Evolutionary conservation across 164 flowering plant genomes (phyloP), one percentile per base, ranked within the genome.

Genomic region (Vitis cinerea): DNA sequence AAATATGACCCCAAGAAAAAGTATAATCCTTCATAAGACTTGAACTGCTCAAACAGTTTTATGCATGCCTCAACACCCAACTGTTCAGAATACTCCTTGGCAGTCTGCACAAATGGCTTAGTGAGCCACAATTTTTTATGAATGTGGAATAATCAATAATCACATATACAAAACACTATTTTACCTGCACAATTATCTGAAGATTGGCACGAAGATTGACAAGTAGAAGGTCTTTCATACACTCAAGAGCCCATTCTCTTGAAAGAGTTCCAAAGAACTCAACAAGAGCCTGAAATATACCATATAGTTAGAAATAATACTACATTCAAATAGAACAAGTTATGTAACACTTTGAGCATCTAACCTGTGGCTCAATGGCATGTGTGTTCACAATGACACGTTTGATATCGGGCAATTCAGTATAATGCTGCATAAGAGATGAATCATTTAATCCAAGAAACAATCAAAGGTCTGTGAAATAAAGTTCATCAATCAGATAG

Each of bases 181-280:
- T 37, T 77, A 93, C 99, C 98, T 96, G 99, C 66, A 96, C 99
- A 83, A 96, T 96, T 72, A 96, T 96, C 85, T 96, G 99, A 80
- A 96, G 99, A 69, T 96, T 96, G 69, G 93, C 99, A 70, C 98
- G 87, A 58, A 96, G 77, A 81, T 96, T 96, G 67, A 96, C 97
- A 61, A 96, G 72, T 61, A 96, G 68, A 72, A 96, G 99, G 70
- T 96, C 99, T 76, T 96, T 96, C 99, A 96, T 96, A 84, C 99
- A 96, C 82, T 96, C 99, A 75, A 96, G 72, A 19, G 99, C 99
- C 99, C 99, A 96, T 75, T 96, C 99, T 58, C 81, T 77, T 12
- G 99, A 96, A 71, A 96, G 94, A 48, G 99, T 92, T 50, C 99
- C 99, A 85, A 96, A 96, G 74, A 93, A 96, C 79, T 96, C 99